Conservation (phyloP, 352 stramenopile species). For the Pythium volutum region DNA sequence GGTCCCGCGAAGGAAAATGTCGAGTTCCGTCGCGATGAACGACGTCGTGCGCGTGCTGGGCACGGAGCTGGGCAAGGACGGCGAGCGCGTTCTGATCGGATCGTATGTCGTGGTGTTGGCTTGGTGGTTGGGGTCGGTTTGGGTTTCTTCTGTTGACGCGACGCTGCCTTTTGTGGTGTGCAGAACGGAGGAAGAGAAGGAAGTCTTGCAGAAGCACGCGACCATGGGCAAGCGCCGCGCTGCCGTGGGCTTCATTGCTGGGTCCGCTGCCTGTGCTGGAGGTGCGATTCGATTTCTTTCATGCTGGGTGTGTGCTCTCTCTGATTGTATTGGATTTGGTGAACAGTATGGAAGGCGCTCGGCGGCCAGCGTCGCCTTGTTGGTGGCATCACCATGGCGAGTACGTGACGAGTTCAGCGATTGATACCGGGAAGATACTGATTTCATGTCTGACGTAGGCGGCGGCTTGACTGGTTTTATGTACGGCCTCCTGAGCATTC, state of each 20-base stretch:
- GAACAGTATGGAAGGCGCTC: conserved; percentile 18
- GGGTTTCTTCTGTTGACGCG: background rate
- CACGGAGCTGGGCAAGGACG: conserved; percentile 50
- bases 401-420: conserved; percentile 7
- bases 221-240: conserved; percentile 43
- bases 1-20: conserved; percentile 5
- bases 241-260: conserved; percentile 39
- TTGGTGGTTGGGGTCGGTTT: background rate
- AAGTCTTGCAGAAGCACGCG: conserved; percentile 53
- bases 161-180: background rate
- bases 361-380: conserved; percentile 23
- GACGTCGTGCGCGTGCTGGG: conserved; percentile 67
- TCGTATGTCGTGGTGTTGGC: conserved; percentile 36
- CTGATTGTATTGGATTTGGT: background rate
- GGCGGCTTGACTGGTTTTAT: conserved; percentile 55
- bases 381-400: conserved; percentile 23
- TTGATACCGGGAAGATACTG: background rate
- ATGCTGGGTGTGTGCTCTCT: too few species aligned
- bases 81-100: conserved; percentile 46
- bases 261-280: conserved; percentile 23
- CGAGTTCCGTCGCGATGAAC: conserved; percentile 37
- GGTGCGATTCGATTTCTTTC: conserved; percentile 14
- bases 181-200: conserved; percentile 63
- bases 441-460: conserved; percentile 27
- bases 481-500: conserved; percentile 70